phyloP scores from a whole-genome alignment of 2,329 filamentous ascomycete genomes.

The Penicillium occitanis region DNA sequence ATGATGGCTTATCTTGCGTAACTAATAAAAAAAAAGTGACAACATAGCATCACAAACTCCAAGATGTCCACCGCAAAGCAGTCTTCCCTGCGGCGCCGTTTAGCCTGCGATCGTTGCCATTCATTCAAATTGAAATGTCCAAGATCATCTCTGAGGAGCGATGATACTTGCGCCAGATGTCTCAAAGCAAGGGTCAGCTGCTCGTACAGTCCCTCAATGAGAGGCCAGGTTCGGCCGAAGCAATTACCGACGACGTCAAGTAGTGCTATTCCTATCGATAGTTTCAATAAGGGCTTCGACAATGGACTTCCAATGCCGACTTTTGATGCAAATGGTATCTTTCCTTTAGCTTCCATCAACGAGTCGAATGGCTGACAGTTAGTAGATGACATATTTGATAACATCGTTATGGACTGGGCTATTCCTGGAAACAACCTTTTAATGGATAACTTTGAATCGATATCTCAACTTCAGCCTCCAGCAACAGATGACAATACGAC shows the following conservation, averaged over 20 bases:
- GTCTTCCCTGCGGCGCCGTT: constrained; percentile 10
- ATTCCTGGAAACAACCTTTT: not conserved
- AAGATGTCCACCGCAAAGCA: constrained; percentile 13
- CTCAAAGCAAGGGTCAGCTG: constrained; percentile 12
- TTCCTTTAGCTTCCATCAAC: not conserved
- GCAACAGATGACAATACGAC: not conserved
- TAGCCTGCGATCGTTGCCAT: constrained; percentile 20
- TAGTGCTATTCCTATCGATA: not conserved
- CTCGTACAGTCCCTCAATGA: constrained; percentile 18
- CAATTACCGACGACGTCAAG: not conserved
- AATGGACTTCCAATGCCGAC: not conserved
- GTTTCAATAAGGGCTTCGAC: not conserved
- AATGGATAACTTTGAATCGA: constrained; percentile 2
- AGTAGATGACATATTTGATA: constrained; percentile 16
- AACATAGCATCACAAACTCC: not conserved
- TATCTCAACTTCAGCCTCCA: constrained; percentile 8
- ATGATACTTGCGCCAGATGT: constrained; percentile 13
- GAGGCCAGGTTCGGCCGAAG: constrained; percentile 17
- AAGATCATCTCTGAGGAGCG: not conserved
- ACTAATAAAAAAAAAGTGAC: not conserved
- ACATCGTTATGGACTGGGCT: constrained; percentile 16
- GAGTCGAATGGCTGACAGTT: not conserved
- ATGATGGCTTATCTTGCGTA: not conserved
- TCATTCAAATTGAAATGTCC: constrained; percentile 20
- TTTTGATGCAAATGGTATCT: constrained; percentile 9